Base-by-base conservation (phyloP, 768 basidiomycete genomes). In the Sistotremastrum niveocremeum region DNA sequence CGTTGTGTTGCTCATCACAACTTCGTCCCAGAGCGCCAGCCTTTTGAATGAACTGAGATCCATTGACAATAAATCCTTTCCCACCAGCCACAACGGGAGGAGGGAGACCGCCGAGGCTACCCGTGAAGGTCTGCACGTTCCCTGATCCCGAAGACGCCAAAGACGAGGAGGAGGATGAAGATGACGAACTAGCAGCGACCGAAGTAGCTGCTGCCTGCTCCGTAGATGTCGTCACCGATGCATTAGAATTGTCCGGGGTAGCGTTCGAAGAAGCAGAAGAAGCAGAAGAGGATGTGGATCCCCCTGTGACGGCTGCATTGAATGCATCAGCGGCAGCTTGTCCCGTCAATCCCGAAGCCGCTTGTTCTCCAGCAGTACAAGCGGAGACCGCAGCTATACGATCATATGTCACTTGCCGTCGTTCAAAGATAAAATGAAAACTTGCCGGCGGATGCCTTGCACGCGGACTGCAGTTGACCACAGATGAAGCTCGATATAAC, bases 1-100 rank as follows among this genome's bases (percentile, higher is more conserved):
- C 47, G 60, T 77, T 77, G 56, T 76, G 68, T 57, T 77, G 74
- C 36, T 73, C 65, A 52, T 74, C 73, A 60, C 77, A 79, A 2
- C 73, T 73, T 32, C 76, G 71, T 20, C 70, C 71, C 33, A 77
- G 63, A 11, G 76, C 76, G 37, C 68, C 70, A 33, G 58, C 58
- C 9, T 62, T 36, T 54, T 74, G 72, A 33, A 73, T 50, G 68
- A 77, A 78, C 37, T 55, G 51, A 39, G 66, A 68, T 44, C 54
- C 56, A 8, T 62, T 59, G 43, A 75, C 73, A 5, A 58, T 50
- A 60, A 79, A 77, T 36, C 71, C 73, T 48, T 61, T 58, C 30
- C 69, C 73, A 36, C 72, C 72, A 45, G 56, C 49, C 7, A 75
- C 71, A n/a, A 61, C 52, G n/a, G 73, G 74, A 12, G 75, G 60